phyloP scores from a whole-genome alignment of 2,329 filamentous ascomycete genomes.

The Orbilia brochopaga region DNA sequence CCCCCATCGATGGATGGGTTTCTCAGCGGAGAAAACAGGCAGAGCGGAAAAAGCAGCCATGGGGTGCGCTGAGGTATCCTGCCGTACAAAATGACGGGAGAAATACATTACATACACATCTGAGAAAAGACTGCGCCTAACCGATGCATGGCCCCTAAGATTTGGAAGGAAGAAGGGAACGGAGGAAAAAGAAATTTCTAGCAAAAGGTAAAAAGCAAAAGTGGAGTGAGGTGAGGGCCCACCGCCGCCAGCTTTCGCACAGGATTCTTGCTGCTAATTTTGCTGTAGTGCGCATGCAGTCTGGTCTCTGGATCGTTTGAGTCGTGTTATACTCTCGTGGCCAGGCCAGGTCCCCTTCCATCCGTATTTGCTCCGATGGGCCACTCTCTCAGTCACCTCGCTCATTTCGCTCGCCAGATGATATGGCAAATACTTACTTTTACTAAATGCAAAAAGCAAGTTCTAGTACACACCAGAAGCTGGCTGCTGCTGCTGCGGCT shows the following conservation, averaged over 20 bases:
- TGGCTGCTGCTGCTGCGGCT: constrained; percentile 51
- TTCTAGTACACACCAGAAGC: constrained; percentile 41
- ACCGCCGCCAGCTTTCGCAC: constrained; percentile 33
- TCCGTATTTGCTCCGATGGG: constrained; percentile 50
- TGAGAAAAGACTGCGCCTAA: constrained; percentile 29
- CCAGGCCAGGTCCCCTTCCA: constrained; percentile 46
- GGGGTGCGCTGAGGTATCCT: too few relatives aligned
- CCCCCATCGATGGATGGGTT: constrained; percentile 6
- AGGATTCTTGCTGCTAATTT: constrained; percentile 50
- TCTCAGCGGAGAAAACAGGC: constrained; percentile 13
- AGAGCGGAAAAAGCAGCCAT: constrained; percentile 26
- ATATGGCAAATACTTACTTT: constrained; percentile 39
- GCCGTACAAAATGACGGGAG: constrained; percentile 35
- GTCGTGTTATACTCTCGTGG: constrained; percentile 51
- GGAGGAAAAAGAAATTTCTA: background rate
- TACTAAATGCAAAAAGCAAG: constrained; percentile 16
- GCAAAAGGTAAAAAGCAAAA: constrained; percentile 38
- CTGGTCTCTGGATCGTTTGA: constrained; percentile 47
- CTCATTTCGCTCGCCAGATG: too few relatives aligned
- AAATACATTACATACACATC: constrained; percentile 39
- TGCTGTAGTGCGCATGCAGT: constrained; percentile 37
- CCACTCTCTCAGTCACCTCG: constrained; percentile 48
- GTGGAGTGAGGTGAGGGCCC: constrained; percentile 4
- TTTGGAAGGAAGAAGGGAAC: constrained; percentile 44
- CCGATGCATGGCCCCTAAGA: constrained; percentile 48